Evolutionary conservation across 768 basidiomycete species (phyloP).

Genomic region (Boletus rubescentipes): DNA sequence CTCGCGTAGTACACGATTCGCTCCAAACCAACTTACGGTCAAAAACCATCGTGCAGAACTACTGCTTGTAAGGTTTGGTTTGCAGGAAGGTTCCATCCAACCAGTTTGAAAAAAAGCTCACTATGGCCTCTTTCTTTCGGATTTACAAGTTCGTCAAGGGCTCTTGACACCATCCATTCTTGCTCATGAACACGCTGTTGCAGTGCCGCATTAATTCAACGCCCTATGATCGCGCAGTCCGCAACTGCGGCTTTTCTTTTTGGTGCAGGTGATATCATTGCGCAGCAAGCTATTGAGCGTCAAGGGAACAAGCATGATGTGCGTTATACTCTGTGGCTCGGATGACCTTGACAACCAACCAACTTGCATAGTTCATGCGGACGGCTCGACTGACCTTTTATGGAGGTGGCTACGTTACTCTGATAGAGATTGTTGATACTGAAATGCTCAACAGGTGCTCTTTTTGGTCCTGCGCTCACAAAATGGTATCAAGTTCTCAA

Average conservation of each 20-base stretch:
- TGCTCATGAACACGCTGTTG: slow-evolving; percentile 12
- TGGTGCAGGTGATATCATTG: slow-evolving; percentile 75
- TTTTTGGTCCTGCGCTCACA: slow-evolving; percentile 82
- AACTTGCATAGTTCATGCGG: slow-evolving; percentile 45
- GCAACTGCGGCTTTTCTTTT: slow-evolving; percentile 66
- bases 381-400: slow-evolving; percentile 69
- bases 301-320: slow-evolving; percentile 77
- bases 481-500: slow-evolving; percentile 80
- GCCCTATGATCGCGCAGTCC: slow-evolving; percentile 64
- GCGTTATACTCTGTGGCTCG: slow-evolving; percentile 23
- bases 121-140: slow-evolving; percentile 46
- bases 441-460: slow-evolving; percentile 40
- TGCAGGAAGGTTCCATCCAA: not conserved
- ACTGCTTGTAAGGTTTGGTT: not conserved
- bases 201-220: slow-evolving; percentile 59
- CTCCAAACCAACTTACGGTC: not conserved
- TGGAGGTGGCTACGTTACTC: slow-evolving; percentile 48
- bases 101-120: not conserved
- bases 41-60: not conserved
- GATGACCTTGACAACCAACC: not conserved
- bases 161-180: not conserved
- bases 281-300: slow-evolving; percentile 81
- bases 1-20: too few relatives aligned
- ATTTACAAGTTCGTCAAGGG: slow-evolving; percentile 40
- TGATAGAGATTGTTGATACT: not conserved